These are phyloP conservation scores for Boechera retrofracta DNA, from an alignment of 345 rosid species.

Conservation along the genomic window DNA sequence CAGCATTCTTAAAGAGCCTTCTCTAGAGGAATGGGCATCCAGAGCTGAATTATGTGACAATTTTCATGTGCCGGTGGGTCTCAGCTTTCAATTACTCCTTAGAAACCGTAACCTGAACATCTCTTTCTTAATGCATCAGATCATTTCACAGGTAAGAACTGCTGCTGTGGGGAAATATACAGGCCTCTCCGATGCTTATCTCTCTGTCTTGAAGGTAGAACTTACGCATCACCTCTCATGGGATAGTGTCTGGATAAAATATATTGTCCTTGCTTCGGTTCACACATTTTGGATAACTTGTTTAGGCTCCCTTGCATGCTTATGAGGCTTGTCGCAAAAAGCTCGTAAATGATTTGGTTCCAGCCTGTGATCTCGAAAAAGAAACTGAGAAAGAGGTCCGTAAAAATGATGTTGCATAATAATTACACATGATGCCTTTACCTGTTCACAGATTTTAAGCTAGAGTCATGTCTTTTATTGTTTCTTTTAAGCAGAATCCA, in stretches of 20 bases:
- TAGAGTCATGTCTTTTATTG: constrained; percentile 3
- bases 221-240: background rate
- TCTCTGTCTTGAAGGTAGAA: constrained; percentile 65
- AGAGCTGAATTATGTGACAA: constrained; percentile 71
- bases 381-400: constrained; percentile 63
- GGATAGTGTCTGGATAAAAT: background rate
- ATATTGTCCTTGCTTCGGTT: constrained; percentile 2
- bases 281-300: constrained; percentile 30
- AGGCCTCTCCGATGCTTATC: too few species aligned
- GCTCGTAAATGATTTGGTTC: constrained; percentile 83
- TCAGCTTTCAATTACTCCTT: constrained; percentile 12
- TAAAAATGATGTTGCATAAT: constrained; percentile 1
- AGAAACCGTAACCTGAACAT: constrained; percentile 1
- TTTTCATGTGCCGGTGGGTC: constrained; percentile 75
- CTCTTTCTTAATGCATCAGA: background rate
- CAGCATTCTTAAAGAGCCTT: constrained; percentile 70
- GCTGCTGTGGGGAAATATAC: too few species aligned
- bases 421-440: background rate
- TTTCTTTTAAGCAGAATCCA: constrained; percentile 59
- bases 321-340: constrained; percentile 71
- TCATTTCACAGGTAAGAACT: too few species aligned
- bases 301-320: constrained; percentile 95
- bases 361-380: constrained; percentile 89
- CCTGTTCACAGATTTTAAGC: background rate
- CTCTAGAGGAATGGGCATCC: constrained; percentile 67